Conservation (phyloP, 345 rosid genomes). For the Melaleuca quinquenervia region DNA sequence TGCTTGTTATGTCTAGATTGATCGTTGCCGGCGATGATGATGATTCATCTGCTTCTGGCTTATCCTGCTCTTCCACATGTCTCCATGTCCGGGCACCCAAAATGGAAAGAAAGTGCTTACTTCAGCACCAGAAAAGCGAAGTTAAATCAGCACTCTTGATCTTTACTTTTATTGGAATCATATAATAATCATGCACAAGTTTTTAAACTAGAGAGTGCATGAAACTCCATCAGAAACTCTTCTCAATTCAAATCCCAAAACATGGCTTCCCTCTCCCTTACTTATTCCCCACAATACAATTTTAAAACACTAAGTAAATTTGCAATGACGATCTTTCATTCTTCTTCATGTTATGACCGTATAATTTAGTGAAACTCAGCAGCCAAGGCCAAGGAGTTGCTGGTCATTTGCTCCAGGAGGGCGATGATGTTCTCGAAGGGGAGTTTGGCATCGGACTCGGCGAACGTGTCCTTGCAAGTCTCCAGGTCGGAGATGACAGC, state of each 20-base stretch:
- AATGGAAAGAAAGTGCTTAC: slow-evolving; percentile 97
- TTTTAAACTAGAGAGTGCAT: neutral
- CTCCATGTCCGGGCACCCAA: slow-evolving; percentile 84
- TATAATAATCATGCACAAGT: neutral
- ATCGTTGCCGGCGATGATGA: neutral
- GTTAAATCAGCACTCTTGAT: slow-evolving; percentile 38
- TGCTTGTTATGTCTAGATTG: neutral
- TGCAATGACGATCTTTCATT: neutral
- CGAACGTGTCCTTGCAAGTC: slow-evolving; percentile 20
- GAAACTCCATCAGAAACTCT: neutral
- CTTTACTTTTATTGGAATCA: neutral
- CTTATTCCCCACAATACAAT: neutral
- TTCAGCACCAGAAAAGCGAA: slow-evolving; percentile 79
- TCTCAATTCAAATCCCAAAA: neutral
- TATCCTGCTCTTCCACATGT: neutral
- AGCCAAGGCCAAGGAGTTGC: slow-evolving; percentile 7
- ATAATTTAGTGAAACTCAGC: neutral
- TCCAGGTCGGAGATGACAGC: slow-evolving; percentile 14
- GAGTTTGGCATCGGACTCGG: neutral
- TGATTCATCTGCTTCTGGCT: neutral
- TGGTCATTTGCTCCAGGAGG: neutral
- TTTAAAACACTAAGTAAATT: neutral
- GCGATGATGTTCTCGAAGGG: neutral
- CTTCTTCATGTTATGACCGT: neutral
- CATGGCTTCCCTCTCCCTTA: neutral